Conservation (phyloP, 2,329 filamentous ascomycete species). For the Biscogniauxia marginata region DNA sequence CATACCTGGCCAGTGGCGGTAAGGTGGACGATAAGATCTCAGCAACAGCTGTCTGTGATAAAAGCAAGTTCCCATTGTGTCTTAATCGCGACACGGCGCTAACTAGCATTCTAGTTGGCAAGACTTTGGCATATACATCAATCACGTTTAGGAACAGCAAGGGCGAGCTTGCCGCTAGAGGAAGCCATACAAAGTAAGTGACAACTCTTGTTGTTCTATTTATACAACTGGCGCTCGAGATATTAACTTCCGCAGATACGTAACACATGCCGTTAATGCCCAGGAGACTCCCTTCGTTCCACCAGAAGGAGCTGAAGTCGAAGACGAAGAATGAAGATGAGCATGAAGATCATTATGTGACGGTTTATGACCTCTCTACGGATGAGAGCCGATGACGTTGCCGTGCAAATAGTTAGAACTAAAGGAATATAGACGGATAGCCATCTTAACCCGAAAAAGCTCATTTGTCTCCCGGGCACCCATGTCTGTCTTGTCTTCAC, state of each 20-base stretch:
- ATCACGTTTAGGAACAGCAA: slow-evolving; percentile 58
- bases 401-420: too few relatives aligned
- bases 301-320: slow-evolving; percentile 24
- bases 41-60: slow-evolving; percentile 59
- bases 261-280: slow-evolving; percentile 32
- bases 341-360: too few relatives aligned
- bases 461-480: too few relatives aligned
- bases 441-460: too few relatives aligned
- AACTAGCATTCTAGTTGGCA: too few relatives aligned
- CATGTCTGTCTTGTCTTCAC: too few relatives aligned
- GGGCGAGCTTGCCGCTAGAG: slow-evolving; percentile 59
- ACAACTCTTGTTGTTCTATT: background rate
- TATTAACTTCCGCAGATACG: slow-evolving; percentile 37
- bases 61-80: slow-evolving; percentile 56
- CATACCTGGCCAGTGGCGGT: slow-evolving; percentile 60
- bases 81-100: too few relatives aligned
- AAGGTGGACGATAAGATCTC: slow-evolving; percentile 55
- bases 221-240: too few relatives aligned
- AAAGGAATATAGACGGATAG: too few relatives aligned
- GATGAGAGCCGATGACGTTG: too few relatives aligned
- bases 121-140: slow-evolving; percentile 60
- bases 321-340: slow-evolving; percentile 8
- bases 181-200: slow-evolving; percentile 64
- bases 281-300: slow-evolving; percentile 24
- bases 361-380: too few relatives aligned